Conservation (phyloP, 2,329 filamentous ascomycete genomes). For the Tricladium varicosporioides region DNA sequence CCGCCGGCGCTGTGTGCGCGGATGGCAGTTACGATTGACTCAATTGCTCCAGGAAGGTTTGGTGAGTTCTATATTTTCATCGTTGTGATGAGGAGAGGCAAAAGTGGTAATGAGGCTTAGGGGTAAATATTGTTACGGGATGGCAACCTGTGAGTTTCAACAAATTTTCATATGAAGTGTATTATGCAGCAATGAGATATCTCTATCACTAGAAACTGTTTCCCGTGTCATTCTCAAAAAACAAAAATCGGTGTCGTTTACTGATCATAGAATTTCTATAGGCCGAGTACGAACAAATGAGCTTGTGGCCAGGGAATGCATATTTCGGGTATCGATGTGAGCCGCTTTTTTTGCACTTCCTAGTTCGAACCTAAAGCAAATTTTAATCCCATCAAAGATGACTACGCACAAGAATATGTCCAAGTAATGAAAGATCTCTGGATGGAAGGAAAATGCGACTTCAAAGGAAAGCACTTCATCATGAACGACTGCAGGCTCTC, state of each 20-base stretch:
- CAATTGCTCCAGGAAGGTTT: conserved; percentile 33
- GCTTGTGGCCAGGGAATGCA: conserved; percentile 32
- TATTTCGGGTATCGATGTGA: conserved; percentile 35
- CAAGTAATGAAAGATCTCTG: conserved; percentile 34
- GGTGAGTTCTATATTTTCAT: conserved; percentile 8
- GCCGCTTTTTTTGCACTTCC: not conserved
- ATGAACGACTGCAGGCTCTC: conserved; percentile 35
- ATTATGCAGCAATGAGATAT: too few relatives aligned
- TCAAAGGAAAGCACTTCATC: conserved; percentile 33
- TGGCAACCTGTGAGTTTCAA: conserved; percentile 24
- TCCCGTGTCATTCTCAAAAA: too few relatives aligned
- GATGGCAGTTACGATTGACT: conserved; percentile 34
- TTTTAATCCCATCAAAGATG: too few relatives aligned
- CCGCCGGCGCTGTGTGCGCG: conserved; percentile 31
- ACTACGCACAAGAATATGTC: conserved; percentile 34
- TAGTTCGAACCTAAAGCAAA: too few relatives aligned
- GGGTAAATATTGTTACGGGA: conserved; percentile 34
- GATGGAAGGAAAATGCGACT: conserved; percentile 27
- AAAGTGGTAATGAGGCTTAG: not conserved
- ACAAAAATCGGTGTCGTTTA: too few relatives aligned
- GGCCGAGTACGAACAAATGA: conserved; percentile 35
- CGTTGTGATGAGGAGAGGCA: not conserved
- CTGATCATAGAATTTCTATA: not conserved
- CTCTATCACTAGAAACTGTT: too few relatives aligned
- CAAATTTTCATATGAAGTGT: not conserved